Evolutionary conservation across 257 asterid species (phyloP).

Genomic region (Asclepias syriaca): DNA sequence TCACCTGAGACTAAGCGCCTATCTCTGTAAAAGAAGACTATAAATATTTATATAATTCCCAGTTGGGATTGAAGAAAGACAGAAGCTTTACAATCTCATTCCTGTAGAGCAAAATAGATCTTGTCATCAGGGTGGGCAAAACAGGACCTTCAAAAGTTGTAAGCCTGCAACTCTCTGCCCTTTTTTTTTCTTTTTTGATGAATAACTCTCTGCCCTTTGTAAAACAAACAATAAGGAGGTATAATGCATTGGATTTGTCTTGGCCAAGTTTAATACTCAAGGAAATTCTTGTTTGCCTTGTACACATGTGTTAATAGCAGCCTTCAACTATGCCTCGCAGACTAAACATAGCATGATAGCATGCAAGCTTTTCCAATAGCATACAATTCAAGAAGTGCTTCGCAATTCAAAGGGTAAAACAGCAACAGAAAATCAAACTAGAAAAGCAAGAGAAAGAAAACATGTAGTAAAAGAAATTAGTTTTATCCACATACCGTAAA

Average conservation of each 20-base stretch:
- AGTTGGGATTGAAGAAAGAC: not conserved
- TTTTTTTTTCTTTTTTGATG: not conserved
- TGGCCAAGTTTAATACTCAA: not conserved
- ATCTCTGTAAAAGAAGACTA: not conserved
- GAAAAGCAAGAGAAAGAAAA: not conserved
- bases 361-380: not conserved
- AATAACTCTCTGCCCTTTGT: not conserved
- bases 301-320: not conserved
- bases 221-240: not conserved
- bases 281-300: not conserved
- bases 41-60: not conserved
- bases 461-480: conserved; percentile 13
- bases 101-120: not conserved
- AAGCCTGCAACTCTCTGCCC: not conserved
- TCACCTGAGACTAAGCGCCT: not conserved
- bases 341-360: not conserved
- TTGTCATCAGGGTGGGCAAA: not conserved
- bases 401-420: not conserved
- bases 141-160: not conserved
- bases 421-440: not conserved
- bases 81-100: not conserved
- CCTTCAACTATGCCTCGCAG: not conserved
- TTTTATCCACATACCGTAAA: conserved; percentile 53
- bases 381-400: not conserved
- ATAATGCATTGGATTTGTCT: not conserved